Conservation (phyloP, 208 protist species). For the Kentomonas sorsogonicus region DNA sequence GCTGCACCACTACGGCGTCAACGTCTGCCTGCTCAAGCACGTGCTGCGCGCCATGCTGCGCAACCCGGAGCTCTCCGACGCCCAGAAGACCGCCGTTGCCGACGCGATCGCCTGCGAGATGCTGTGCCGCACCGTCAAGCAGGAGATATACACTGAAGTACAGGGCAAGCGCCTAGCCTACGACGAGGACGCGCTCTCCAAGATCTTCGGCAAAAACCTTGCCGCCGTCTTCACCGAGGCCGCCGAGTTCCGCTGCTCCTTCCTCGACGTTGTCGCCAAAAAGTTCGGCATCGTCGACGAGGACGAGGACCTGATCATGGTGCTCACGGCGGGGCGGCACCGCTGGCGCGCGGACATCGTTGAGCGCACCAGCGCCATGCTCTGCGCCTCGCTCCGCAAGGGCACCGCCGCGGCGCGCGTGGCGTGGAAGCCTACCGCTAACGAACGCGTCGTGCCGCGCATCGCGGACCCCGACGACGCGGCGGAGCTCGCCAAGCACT, state of each 20-base stretch:
- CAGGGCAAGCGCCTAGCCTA: conserved; percentile 79
- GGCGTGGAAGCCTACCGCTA: conserved; percentile 40
- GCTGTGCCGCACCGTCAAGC: conserved; percentile 67
- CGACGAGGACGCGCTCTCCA: conserved; percentile 41
- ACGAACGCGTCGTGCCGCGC: conserved; percentile 45
- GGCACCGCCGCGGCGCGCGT: conserved; percentile 18
- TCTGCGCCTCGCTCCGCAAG: conserved; percentile 46
- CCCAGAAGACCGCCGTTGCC: conserved; percentile 12
- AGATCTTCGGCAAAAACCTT: conserved; percentile 49
- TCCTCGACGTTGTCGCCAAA: conserved; percentile 48
- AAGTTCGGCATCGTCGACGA: conserved; percentile 76
- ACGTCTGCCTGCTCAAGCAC: conserved; percentile 77
- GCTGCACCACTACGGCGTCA: conserved; percentile 68
- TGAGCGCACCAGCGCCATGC: conserved; percentile 50
- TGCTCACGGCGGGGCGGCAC: conserved; percentile 31
- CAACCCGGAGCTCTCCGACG: conserved; percentile 8
- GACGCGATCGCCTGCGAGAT: conserved; percentile 56
- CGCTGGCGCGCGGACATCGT: conserved; percentile 40
- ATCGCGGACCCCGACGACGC: conserved; percentile 44
- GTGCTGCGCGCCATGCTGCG: conserved; percentile 27
- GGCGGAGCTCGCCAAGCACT: conserved; percentile 34
- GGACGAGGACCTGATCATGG: conserved; percentile 48
- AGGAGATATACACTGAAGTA: conserved; percentile 80
- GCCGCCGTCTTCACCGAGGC: conserved; percentile 34
- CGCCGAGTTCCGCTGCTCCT: conserved; percentile 33